These are phyloP conservation scores for Letharia columbiana DNA, from an alignment of 495 filamentous ascomycete species.

Conservation along the genomic window DNA sequence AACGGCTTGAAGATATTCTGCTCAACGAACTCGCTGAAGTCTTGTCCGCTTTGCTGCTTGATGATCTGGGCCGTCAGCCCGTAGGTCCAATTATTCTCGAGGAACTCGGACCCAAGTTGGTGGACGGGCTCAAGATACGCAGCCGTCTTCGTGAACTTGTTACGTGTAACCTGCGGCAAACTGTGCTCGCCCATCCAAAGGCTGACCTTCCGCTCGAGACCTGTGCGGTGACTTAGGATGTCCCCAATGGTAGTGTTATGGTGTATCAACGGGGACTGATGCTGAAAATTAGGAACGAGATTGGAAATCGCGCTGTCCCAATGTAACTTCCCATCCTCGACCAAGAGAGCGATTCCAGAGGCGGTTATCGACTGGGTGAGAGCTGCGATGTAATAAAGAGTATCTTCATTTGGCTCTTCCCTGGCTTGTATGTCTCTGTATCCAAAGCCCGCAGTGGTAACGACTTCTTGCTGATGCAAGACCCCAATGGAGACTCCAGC, in stretches of 20 bases:
- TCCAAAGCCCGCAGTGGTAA: slow-evolving; percentile 25
- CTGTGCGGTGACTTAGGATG: slow-evolving; percentile 44
- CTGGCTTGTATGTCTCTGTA: slow-evolving; percentile 20
- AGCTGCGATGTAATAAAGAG: slow-evolving; percentile 33
- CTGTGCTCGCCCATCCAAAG: slow-evolving; percentile 17
- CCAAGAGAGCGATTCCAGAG: slow-evolving; percentile 30
- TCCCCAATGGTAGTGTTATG: slow-evolving; percentile 41
- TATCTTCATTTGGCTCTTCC: slow-evolving; percentile 25
- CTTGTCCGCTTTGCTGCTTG: slow-evolving; percentile 34
- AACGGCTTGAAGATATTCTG: slow-evolving; percentile 41
- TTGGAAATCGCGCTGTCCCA: slow-evolving; percentile 25
- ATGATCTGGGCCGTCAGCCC: slow-evolving; percentile 37
- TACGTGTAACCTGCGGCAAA: background rate
- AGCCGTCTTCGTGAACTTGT: slow-evolving; percentile 30
- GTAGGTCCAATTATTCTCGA: slow-evolving; percentile 47
- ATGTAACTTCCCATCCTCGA: slow-evolving; percentile 26
- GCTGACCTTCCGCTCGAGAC: slow-evolving; percentile 34
- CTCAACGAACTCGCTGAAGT: slow-evolving; percentile 35
- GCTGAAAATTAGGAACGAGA: slow-evolving; percentile 27
- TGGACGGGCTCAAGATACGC: slow-evolving; percentile 31
- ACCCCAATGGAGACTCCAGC: slow-evolving; percentile 28
- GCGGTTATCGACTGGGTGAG: slow-evolving; percentile 34
- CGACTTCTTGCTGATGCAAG: slow-evolving; percentile 23
- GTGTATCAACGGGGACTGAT: slow-evolving; percentile 20
- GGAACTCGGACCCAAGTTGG: slow-evolving; percentile 27